Percentiles rank a stretch among this genome's conserved stretches.
Evolutionary conservation across 768 basidiomycete genomes (phyloP).

Genomic region (Clavulina sp.): DNA sequence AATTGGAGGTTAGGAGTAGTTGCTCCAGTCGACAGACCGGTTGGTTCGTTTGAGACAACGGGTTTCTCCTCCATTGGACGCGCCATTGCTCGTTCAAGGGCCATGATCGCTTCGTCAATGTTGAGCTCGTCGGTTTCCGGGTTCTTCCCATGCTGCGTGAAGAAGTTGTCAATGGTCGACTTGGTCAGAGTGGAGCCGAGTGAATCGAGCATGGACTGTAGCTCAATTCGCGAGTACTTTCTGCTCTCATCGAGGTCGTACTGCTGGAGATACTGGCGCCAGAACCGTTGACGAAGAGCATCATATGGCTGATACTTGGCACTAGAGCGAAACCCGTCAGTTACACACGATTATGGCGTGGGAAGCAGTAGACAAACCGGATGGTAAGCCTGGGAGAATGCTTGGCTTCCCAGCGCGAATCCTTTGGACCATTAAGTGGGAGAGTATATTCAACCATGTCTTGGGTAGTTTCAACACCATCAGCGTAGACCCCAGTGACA

Average conservation of each 20-base stretch:
- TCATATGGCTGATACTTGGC: conserved; percentile 95
- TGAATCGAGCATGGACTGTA: conserved; percentile 91
- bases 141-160: conserved; percentile 46
- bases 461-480: conserved; percentile 33
- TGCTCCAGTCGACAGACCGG: conserved; percentile 9
- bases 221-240: conserved; percentile 61
- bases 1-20: conserved; percentile 11
- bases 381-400: conserved; percentile 53
- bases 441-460: conserved; percentile 61
- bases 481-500: conserved; percentile 35
- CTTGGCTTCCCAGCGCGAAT: conserved; percentile 52
- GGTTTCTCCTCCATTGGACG: conserved; percentile 57
- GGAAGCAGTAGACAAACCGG: conserved; percentile 25
- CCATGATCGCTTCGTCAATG: conserved; percentile 61
- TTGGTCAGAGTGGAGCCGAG: conserved; percentile 80
- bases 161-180: conserved; percentile 69
- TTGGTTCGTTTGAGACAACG: conserved; percentile 34
- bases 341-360: background rate
- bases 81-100: conserved; percentile 70
- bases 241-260: conserved; percentile 79
- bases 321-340: conserved; percentile 21
- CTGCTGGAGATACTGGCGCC: conserved; percentile 73
- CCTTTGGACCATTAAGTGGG: conserved; percentile 40
- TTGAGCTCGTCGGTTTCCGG: conserved; percentile 54
- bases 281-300: conserved; percentile 76